Evolutionary conservation across 2,329 filamentous ascomycete species (phyloP).

Genomic region (Penicillium palitans): DNA sequence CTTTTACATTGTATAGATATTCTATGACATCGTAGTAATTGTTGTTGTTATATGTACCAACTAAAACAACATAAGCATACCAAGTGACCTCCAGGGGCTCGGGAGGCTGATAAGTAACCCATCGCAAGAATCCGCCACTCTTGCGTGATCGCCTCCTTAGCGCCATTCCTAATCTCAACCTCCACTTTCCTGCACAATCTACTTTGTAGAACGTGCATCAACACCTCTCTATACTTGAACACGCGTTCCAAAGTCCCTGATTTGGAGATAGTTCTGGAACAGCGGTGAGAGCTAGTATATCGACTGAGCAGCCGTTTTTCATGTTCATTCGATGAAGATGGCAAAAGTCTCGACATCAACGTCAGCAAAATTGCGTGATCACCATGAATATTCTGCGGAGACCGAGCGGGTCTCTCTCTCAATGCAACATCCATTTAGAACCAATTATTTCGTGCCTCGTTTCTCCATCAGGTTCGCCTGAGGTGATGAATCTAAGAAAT

Average conservation of each 20-base stretch:
- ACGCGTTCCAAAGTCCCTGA: neutral
- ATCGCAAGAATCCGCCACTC: slow-evolving; percentile 25
- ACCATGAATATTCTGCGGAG: slow-evolving; percentile 13
- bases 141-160: slow-evolving; percentile 33
- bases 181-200: slow-evolving; percentile 12
- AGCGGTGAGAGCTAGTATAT: slow-evolving; percentile 17
- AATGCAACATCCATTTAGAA: neutral
- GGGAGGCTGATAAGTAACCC: slow-evolving; percentile 1
- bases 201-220: neutral
- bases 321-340: slow-evolving; percentile 15
- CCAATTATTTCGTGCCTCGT: neutral
- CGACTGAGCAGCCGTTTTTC: neutral
- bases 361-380: slow-evolving; percentile 29
- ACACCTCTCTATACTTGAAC: neutral
- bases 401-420: neutral
- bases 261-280: neutral
- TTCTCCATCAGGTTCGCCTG: neutral
- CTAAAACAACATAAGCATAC: neutral
- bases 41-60: neutral
- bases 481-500: slow-evolving; percentile 32
- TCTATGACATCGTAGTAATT: neutral
- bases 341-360: slow-evolving; percentile 26
- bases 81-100: neutral
- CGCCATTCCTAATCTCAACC: slow-evolving; percentile 22
- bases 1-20: neutral